Evolutionary conservation across 2,329 filamentous ascomycete species (phyloP).

Genomic region (Xylariaceae sp.): DNA sequence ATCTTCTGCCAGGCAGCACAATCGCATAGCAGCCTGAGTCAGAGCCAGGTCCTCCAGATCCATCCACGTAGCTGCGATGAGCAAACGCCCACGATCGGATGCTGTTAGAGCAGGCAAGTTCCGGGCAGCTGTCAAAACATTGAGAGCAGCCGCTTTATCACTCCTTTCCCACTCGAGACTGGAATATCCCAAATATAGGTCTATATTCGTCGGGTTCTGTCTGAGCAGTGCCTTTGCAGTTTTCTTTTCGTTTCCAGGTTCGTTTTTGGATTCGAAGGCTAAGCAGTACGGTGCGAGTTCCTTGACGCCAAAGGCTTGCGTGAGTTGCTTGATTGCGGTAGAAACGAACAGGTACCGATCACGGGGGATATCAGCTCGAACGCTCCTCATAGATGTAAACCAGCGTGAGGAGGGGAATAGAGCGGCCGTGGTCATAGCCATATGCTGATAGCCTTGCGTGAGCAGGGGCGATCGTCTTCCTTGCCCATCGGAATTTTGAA

Average conservation of each 20-base stretch:
- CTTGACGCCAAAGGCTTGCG: conserved; percentile 35
- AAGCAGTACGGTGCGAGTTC: conserved; percentile 62
- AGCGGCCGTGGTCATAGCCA: conserved; percentile 31
- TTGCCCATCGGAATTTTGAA: conserved; percentile 8
- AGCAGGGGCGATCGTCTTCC: conserved; percentile 15
- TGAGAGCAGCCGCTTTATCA: conserved; percentile 49
- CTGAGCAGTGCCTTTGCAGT: conserved; percentile 69
- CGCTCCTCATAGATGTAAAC: conserved; percentile 34
- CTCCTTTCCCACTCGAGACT: conserved; percentile 57
- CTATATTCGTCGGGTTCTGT: conserved; percentile 51
- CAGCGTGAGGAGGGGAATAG: conserved; percentile 40
- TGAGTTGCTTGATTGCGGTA: conserved; percentile 50
- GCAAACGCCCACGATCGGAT: conserved; percentile 34
- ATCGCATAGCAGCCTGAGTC: conserved; percentile 26
- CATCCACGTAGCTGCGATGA: conserved; percentile 61
- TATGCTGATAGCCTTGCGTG: conserved; percentile 15
- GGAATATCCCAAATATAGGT: conserved; percentile 73
- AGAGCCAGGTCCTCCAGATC: conserved; percentile 41
- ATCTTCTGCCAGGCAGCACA: conserved; percentile 33
- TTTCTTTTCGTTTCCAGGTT: conserved; percentile 53
- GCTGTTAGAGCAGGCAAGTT: conserved; percentile 16
- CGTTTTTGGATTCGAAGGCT: conserved; percentile 54
- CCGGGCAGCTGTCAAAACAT: conserved; percentile 61
- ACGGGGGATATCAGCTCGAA: conserved; percentile 18
- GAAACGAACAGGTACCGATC: conserved; percentile 40